These are phyloP conservation scores for Mycena haematopus DNA, from an alignment of 768 basidiomycete species.

Conservation along the genomic window DNA sequence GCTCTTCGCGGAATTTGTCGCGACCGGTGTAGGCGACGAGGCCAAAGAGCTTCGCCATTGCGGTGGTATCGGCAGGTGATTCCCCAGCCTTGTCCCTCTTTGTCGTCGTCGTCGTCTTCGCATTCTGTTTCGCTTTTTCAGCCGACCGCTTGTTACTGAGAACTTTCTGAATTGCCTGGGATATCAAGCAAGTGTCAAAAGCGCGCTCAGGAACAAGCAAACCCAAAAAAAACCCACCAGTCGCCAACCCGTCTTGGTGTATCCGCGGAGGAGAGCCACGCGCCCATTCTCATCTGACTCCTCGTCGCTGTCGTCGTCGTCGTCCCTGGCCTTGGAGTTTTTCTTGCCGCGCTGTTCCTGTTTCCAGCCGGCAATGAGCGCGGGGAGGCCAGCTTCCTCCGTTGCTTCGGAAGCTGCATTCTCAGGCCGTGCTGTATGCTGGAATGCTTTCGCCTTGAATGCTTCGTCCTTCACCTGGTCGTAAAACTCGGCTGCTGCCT, in stretches of 20 bases:
- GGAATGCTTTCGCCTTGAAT: conserved; percentile 14
- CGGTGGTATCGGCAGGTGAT: background rate
- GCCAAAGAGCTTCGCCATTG: background rate
- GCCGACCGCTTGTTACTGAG: conserved; percentile 21
- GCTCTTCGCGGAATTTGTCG: conserved; percentile 12
- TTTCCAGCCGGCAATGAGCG: conserved; percentile 15
- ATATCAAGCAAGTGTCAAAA: background rate
- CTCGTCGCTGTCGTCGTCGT: background rate
- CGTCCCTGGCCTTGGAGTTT: background rate
- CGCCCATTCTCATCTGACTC: background rate
- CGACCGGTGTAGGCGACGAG: conserved; percentile 8
- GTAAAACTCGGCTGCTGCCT: background rate
- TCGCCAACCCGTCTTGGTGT: conserved; percentile 9
- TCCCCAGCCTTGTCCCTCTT: too few relatives aligned
- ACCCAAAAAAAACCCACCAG: background rate
- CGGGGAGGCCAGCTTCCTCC: conserved; percentile 8
- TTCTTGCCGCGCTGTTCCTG: background rate
- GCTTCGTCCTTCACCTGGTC: conserved; percentile 10
- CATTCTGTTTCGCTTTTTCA: too few relatives aligned
- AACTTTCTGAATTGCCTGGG: conserved; percentile 26
- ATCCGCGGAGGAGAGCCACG: conserved; percentile 5
- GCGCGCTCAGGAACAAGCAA: background rate
- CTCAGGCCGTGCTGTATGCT: conserved; percentile 6
- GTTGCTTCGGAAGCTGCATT: background rate
- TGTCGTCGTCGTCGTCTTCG: background rate